Conservation (phyloP, 2,329 filamentous ascomycete genomes). For the Apiospora phragmitis region DNA sequence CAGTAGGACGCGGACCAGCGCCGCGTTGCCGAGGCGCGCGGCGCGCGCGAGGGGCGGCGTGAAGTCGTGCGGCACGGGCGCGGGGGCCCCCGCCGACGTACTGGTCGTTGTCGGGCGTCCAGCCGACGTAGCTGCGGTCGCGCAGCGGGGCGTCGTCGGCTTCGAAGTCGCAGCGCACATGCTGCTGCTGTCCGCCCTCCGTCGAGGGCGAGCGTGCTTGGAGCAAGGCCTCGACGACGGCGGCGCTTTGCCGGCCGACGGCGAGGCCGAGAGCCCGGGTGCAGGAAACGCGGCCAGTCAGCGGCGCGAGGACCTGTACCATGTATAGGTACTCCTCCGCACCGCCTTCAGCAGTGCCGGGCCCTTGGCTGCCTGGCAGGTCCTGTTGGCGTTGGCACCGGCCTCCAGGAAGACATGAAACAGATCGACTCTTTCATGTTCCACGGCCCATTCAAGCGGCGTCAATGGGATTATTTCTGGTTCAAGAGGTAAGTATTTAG, state of each 20-base stretch:
- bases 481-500: not conserved
- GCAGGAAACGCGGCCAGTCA: not conserved
- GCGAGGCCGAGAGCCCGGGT: conserved; percentile 10
- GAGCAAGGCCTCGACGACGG: conserved; percentile 3
- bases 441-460: conserved; percentile 12
- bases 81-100: not conserved
- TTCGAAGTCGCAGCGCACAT: conserved; percentile 6
- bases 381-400: conserved; percentile 12
- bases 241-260: not conserved
- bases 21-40: not conserved
- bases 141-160: not conserved
- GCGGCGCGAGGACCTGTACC: not conserved
- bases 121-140: not conserved
- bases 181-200: not conserved
- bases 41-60: conserved; percentile 5
- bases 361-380: not conserved
- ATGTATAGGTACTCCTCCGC: not conserved
- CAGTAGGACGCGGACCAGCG: conserved; percentile 11
- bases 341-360: conserved; percentile 11
- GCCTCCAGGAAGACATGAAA: conserved; percentile 7
- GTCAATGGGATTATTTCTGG: not conserved
- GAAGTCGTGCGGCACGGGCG: not conserved
- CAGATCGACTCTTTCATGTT: conserved; percentile 7
- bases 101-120: not conserved
- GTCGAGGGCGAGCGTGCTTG: not conserved